Conservation (phyloP, 148 eudicot species). For the Vaccinium corymbosum region DNA sequence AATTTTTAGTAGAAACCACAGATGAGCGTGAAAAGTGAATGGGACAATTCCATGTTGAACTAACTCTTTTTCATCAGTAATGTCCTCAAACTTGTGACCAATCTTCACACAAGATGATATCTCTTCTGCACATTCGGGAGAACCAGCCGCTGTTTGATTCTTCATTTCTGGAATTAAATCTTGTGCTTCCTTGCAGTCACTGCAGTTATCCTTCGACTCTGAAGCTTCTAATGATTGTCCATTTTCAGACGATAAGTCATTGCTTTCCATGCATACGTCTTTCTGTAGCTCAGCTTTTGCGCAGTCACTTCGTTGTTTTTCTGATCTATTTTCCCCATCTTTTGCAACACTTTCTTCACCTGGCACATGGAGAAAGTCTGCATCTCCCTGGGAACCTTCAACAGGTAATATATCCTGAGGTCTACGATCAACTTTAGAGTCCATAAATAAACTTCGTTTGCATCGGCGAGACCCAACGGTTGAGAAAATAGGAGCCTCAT, state of each 20-base stretch:
- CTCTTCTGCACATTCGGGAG: conserved; percentile 10
- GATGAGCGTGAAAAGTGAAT: background rate
- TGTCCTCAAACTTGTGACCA: conserved; percentile 6
- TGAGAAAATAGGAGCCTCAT: conserved; percentile 12
- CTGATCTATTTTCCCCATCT: conserved; percentile 11
- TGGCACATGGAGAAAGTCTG: background rate
- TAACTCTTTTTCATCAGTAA: conserved; percentile 15
- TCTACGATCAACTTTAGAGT: conserved; percentile 1
- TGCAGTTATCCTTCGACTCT: conserved; percentile 12
- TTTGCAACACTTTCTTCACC: conserved; percentile 14
- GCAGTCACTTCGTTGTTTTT: background rate
- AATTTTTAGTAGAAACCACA: background rate
- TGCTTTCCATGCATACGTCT: conserved; percentile 20
- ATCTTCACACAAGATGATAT: conserved; percentile 15
- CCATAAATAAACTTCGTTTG: conserved; percentile 13
- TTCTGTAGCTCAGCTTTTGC: conserved; percentile 15
- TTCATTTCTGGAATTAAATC: conserved; percentile 17
- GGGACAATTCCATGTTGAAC: background rate
- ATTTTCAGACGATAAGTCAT: conserved; percentile 24
- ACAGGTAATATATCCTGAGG: conserved; percentile 9
- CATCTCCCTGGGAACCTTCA: conserved; percentile 14
- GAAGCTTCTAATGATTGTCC: conserved; percentile 11
- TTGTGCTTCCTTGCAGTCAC: conserved; percentile 13
- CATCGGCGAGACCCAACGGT: conserved; percentile 9
- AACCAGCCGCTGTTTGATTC: background rate